Evolutionary conservation across 306 rosid genomes (phyloP).

Genomic region (Quercus gilva): DNA sequence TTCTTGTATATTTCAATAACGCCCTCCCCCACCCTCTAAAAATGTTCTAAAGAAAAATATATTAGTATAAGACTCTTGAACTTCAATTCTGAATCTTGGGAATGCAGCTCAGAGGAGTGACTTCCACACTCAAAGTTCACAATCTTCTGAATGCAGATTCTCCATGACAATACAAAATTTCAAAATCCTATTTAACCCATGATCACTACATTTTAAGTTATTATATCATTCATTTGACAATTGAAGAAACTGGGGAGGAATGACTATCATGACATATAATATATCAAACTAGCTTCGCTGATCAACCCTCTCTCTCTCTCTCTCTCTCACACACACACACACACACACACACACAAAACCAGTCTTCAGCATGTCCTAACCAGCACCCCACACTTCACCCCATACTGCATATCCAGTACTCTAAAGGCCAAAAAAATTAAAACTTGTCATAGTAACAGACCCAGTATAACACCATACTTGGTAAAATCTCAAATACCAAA

Average conservation of each 20-base stretch:
- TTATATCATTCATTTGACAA: not conserved
- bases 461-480: not conserved
- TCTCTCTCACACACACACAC: too few species aligned
- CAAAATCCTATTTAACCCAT: not conserved
- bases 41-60: not conserved
- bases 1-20: not conserved
- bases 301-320: too few species aligned
- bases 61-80: not conserved
- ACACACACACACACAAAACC: not conserved
- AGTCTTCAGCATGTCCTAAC: not conserved
- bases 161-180: not conserved
- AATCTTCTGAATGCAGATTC: not conserved
- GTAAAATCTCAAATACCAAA: too few species aligned
- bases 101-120: not conserved
- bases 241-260: not conserved
- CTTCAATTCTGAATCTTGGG: not conserved
- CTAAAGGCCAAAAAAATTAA: not conserved
- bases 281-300: not conserved
- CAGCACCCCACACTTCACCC: not conserved
- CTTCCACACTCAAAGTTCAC: not conserved
- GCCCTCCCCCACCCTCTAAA: not conserved
- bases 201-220: not conserved
- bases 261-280: not conserved
- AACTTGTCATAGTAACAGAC: not conserved
- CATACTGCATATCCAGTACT: not conserved